Evolutionary conservation across 1,284 basidiomycete genomes (phyloP).

Genomic region (Heterobasidion occidentale): DNA sequence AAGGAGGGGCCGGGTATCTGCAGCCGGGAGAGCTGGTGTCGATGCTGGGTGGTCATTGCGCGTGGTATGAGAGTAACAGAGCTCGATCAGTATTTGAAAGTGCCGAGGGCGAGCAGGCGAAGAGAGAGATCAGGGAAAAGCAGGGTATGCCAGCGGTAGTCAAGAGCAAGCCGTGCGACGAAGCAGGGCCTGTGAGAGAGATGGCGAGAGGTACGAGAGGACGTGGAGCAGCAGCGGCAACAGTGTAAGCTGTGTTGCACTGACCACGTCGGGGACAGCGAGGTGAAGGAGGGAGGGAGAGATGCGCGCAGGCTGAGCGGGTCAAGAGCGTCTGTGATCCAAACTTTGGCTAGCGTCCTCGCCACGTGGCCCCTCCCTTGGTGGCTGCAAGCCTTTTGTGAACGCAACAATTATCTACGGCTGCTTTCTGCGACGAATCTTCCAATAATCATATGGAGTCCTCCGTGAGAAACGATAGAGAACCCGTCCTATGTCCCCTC

Average conservation of each 20-base stretch:
- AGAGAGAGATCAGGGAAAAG: background rate
- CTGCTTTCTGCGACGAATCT: too few species aligned
- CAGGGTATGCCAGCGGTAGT: background rate
- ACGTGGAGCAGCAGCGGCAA: background rate
- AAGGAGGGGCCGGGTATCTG: constrained; percentile 23
- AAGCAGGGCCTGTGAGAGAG: background rate
- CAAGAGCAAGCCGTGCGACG: background rate
- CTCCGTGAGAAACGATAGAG: too few species aligned
- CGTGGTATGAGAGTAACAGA: background rate
- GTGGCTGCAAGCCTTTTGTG: too few species aligned
- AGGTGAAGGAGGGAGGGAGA: background rate
- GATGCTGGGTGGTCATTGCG: constrained; percentile 5
- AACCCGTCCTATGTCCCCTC: too few species aligned
- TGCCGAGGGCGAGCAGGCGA: background rate
- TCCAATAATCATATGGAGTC: too few species aligned
- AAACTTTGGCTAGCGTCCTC: background rate
- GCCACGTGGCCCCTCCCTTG: background rate
- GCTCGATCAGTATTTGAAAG: background rate
- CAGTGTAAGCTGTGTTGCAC: background rate
- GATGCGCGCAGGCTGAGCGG: background rate
- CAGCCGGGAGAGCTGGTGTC: constrained; percentile 24
- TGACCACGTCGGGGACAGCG: background rate
- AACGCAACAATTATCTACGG: too few species aligned
- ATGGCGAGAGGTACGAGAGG: background rate
- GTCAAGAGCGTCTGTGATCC: background rate